These are phyloP conservation scores for Leptosphaerulina australis DNA, from an alignment of 2,329 filamentous ascomycete genomes.

Conservation along the genomic window DNA sequence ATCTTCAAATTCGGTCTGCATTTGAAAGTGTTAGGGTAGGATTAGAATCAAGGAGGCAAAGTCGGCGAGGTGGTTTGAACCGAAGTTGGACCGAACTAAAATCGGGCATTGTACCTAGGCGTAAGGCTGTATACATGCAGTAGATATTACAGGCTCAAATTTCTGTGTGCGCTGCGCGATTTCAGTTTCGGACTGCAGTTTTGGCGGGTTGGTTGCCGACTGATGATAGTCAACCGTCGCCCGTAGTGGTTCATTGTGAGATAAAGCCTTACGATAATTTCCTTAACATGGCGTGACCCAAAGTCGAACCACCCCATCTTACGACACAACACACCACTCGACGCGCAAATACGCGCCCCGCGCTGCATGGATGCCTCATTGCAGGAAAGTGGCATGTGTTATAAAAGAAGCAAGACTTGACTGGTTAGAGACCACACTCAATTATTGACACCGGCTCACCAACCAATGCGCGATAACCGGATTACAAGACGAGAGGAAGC, in stretches of 20 bases:
- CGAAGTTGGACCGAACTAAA: no score
- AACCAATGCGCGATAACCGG: neutral
- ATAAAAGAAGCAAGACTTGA: conserved; percentile 13
- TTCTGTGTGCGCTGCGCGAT: no score
- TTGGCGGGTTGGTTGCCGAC: no score
- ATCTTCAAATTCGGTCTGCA: no score
- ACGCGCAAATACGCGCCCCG: neutral
- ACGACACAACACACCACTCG: conserved; percentile 30
- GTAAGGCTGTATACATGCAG: no score
- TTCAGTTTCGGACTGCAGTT: no score
- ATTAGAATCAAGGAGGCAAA: no score
- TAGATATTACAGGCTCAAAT: no score
- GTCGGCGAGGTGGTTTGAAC: no score
- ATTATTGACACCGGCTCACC: neutral
- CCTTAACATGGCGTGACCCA: conserved; percentile 21
- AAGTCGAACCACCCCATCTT: conserved; percentile 31
- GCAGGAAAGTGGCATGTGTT: neutral
- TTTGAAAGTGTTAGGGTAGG: no score
- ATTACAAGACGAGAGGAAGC: neutral
- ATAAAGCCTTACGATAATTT: neutral
- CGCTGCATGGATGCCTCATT: conserved; percentile 3
- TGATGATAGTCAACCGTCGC: no score
- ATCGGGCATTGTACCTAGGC: no score
- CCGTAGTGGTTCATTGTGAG: neutral
- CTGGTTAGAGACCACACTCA: neutral